Evolutionary conservation across 805 yeast species (phyloP).

Genomic region (Barnettozyma wickerhamii): DNA sequence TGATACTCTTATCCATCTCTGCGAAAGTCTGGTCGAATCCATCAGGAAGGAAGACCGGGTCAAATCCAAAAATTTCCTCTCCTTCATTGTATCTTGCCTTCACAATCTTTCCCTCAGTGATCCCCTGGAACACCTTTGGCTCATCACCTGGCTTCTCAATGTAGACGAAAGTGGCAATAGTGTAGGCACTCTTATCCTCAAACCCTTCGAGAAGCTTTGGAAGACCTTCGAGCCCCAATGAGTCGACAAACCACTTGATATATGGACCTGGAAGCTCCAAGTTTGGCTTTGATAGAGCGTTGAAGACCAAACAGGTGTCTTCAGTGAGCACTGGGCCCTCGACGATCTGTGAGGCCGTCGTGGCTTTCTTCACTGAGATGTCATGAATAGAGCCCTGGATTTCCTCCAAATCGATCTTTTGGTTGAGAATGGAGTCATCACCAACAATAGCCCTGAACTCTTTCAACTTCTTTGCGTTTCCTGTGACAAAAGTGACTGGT

Average conservation of each 20-base stretch:
- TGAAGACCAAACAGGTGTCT: conserved; percentile 86
- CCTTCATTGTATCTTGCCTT: conserved; percentile 59
- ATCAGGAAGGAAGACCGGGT: conserved; percentile 79
- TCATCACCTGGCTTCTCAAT: conserved; percentile 75
- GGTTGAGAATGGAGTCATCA: conserved; percentile 48
- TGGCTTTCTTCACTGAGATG: conserved; percentile 77
- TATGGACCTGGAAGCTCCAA: conserved; percentile 87
- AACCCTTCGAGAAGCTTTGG: conserved; percentile 76
- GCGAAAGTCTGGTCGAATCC: conserved; percentile 80
- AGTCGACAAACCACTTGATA: conserved; percentile 83
- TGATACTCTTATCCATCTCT: conserved; percentile 72
- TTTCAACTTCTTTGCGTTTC: conserved; percentile 80
- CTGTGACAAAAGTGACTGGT: conserved; percentile 71
- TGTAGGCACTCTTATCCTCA: conserved; percentile 80
- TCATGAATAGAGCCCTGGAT: conserved; percentile 84
- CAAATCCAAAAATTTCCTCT: conserved; percentile 83
- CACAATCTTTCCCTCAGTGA: conserved; percentile 78
- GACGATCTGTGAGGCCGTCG: conserved; percentile 58
- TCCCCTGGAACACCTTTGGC: conserved; percentile 80
- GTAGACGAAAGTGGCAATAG: conserved; percentile 90
- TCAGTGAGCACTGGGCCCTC: conserved; percentile 89
- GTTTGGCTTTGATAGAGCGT: conserved; percentile 58
- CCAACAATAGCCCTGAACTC: conserved; percentile 79
- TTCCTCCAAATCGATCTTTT: conserved; percentile 79
- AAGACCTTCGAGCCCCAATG: conserved; percentile 72